These are phyloP conservation scores for Rhododendron kiyosumense DNA, from an alignment of 148 eudicot genomes.

Conservation along the genomic window DNA sequence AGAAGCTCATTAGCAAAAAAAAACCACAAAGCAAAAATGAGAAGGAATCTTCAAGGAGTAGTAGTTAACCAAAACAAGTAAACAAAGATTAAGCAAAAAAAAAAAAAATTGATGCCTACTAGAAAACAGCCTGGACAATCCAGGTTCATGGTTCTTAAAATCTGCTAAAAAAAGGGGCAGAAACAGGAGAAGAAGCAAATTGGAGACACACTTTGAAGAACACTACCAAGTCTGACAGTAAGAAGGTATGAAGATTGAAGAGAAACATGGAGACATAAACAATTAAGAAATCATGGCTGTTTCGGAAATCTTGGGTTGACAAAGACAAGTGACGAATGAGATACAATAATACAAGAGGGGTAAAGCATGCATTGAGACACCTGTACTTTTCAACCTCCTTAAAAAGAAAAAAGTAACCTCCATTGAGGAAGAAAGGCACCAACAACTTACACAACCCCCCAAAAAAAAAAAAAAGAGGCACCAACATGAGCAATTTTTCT, in stretches of 20 bases:
- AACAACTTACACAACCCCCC: too few relatives aligned
- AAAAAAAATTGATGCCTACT: background rate
- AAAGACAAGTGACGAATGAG: background rate
- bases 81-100: background rate
- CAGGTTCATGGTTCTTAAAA: background rate
- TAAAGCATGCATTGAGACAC: constrained; percentile 17
- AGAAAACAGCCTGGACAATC: background rate
- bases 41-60: background rate
- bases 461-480: too few relatives aligned
- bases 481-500: background rate
- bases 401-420: background rate
- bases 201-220: background rate
- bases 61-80: background rate
- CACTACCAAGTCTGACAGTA: background rate
- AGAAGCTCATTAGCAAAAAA: background rate
- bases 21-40: background rate
- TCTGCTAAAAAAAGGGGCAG: background rate
- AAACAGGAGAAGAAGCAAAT: background rate
- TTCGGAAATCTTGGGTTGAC: background rate
- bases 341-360: background rate
- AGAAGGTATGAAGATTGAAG: background rate
- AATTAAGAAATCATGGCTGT: background rate
- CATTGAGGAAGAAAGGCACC: background rate
- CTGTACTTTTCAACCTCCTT: background rate
- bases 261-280: background rate